phyloP scores from a whole-genome alignment of 1,284 basidiomycete species.

The Ceratobasidium sp. region DNA sequence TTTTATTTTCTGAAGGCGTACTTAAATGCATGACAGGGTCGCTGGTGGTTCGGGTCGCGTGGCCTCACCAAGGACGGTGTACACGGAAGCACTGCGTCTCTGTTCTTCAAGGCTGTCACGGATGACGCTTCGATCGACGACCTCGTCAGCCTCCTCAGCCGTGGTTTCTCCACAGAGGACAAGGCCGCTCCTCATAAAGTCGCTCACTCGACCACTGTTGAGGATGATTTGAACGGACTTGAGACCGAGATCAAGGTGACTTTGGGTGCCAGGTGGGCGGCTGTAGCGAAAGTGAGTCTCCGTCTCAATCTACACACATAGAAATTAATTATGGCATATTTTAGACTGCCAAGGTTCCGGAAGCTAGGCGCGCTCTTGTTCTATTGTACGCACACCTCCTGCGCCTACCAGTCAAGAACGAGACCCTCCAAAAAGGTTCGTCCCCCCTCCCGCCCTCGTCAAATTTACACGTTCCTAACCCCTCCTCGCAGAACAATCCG shows the following conservation, averaged over 20 bases:
- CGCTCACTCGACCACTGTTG: constrained; percentile 24
- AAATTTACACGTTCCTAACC: too few species aligned
- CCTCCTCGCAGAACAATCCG: constrained; percentile 69
- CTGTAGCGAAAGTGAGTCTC: constrained; percentile 34
- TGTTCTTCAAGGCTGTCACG: constrained; percentile 88
- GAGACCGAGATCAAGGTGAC: constrained; percentile 42
- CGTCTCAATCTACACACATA: background rate
- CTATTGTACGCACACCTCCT: constrained; percentile 91
- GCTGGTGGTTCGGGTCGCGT: constrained; percentile 98
- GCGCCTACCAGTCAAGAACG: constrained; percentile 73
- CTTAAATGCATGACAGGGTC: constrained; percentile 66
- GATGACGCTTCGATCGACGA: constrained; percentile 85
- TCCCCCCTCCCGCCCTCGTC: too few species aligned
- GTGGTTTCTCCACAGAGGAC: constrained; percentile 44
- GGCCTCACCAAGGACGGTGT: constrained; percentile 95
- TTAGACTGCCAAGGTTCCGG: constrained; percentile 40
- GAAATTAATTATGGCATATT: background rate
- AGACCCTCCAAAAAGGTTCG: constrained; percentile 74
- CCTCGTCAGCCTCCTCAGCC: constrained; percentile 77
- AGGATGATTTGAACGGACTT: constrained; percentile 38
- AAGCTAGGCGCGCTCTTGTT: constrained; percentile 69
- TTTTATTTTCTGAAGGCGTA: constrained; percentile 40
- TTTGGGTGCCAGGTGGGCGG: constrained; percentile 30
- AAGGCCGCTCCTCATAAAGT: constrained; percentile 18
- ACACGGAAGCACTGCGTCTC: constrained; percentile 84